Evolutionary conservation across 1,284 basidiomycete genomes (phyloP).

Genomic region (Rhodotorula sp.): DNA sequence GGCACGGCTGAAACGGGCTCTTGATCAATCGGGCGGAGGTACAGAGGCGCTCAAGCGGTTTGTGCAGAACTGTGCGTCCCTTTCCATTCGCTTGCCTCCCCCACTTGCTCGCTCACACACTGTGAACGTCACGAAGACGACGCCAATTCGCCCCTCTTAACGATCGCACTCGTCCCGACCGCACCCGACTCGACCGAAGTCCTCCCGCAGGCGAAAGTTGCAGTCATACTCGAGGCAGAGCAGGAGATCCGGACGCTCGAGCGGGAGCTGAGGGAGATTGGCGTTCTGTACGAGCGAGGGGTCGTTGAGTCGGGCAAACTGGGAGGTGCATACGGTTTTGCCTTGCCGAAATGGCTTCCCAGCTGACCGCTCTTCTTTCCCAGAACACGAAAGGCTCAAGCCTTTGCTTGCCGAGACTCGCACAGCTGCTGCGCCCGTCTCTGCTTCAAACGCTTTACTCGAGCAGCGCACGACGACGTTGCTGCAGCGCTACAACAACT

Average conservation of each 20-base stretch:
- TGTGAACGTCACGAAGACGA: slow-evolving; percentile 36
- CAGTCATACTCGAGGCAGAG: slow-evolving; percentile 44
- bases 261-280: slow-evolving; percentile 43
- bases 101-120: background rate
- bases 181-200: slow-evolving; percentile 13
- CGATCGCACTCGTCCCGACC: slow-evolving; percentile 17
- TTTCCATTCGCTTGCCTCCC: background rate
- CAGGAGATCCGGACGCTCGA: slow-evolving; percentile 43
- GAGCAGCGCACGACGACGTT: slow-evolving; percentile 34
- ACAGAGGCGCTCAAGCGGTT: slow-evolving; percentile 43
- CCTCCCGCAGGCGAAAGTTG: slow-evolving; percentile 34
- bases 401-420: slow-evolving; percentile 12
- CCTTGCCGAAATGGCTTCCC: too few relatives aligned
- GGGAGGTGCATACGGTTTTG: slow-evolving; percentile 26
- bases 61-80: slow-evolving; percentile 40
- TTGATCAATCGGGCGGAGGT: slow-evolving; percentile 16
- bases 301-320: slow-evolving; percentile 43
- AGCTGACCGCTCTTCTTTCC: background rate
- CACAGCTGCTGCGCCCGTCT: slow-evolving; percentile 13
- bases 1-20: slow-evolving; percentile 4
- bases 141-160: slow-evolving; percentile 42
- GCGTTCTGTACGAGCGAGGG: slow-evolving; percentile 37
- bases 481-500: slow-evolving; percentile 42
- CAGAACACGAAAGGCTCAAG: slow-evolving; percentile 34
- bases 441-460: slow-evolving; percentile 19